These are phyloP conservation scores for Afroboletus lepidellus DNA, from an alignment of 1,284 basidiomycete species.

Conservation along the genomic window DNA sequence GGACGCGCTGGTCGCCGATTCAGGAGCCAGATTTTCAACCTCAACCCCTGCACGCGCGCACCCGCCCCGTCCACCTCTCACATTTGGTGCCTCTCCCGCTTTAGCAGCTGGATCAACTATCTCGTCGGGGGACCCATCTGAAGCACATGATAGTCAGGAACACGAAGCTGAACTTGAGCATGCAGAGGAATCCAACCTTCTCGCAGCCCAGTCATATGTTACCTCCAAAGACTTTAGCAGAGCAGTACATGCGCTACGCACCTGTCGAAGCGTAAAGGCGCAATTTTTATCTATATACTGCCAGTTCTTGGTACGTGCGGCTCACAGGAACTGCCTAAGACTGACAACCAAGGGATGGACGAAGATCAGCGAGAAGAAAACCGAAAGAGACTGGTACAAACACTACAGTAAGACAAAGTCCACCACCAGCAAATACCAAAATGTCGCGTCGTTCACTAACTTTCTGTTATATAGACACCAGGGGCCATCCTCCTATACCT, in stretches of 20 bases:
- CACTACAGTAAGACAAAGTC: constrained; percentile 56
- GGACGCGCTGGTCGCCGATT: constrained; percentile 24
- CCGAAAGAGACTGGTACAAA: constrained; percentile 70
- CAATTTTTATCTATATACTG: constrained; percentile 81
- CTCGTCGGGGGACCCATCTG: constrained; percentile 26
- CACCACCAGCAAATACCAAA: neutral
- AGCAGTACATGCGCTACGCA: constrained; percentile 63
- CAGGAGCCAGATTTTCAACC: constrained; percentile 40
- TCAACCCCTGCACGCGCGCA: constrained; percentile 52
- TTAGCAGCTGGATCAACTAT: constrained; percentile 24
- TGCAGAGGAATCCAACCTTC: constrained; percentile 66
- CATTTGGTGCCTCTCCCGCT: constrained; percentile 40
- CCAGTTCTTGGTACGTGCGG: constrained; percentile 73
- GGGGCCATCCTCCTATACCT: constrained; percentile 70
- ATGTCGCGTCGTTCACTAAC: constrained; percentile 1
- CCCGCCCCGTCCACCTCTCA: constrained; percentile 39
- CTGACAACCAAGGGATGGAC: constrained; percentile 1
- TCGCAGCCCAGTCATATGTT: constrained; percentile 75
- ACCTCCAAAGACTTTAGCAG: constrained; percentile 81
- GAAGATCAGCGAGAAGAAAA: constrained; percentile 66
- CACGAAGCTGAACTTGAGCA: constrained; percentile 51
- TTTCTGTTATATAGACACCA: constrained; percentile 51
- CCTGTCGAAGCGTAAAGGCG: constrained; percentile 68
- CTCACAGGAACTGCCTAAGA: neutral
- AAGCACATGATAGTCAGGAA: constrained; percentile 27